Evolutionary conservation across 768 basidiomycete species (phyloP).

Genomic region (Hysterangium stoloniferum): DNA sequence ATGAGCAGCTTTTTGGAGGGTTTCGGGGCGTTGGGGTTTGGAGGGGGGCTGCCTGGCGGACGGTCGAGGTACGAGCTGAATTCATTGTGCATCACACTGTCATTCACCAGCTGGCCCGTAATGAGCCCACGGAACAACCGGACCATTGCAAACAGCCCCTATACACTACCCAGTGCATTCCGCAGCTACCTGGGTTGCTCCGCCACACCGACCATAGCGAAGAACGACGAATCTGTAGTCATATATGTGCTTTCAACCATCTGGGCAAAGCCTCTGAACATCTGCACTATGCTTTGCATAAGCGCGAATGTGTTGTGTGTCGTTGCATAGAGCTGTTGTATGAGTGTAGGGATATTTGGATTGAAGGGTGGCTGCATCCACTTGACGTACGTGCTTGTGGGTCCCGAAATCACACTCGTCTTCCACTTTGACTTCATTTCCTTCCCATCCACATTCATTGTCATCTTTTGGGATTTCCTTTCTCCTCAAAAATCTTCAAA

Average conservation of each 20-base stretch:
- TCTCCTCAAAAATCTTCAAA: too few relatives aligned
- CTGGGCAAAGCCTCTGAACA: slow-evolving; percentile 90
- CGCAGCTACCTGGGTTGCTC: slow-evolving; percentile 91
- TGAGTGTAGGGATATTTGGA: slow-evolving; percentile 55
- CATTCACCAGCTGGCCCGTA: slow-evolving; percentile 33
- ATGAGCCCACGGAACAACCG: slow-evolving; percentile 73
- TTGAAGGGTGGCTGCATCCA: slow-evolving; percentile 33
- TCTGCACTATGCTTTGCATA: slow-evolving; percentile 90
- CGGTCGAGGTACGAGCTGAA: slow-evolving; percentile 72
- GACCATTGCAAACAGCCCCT: slow-evolving; percentile 85
- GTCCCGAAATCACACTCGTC: too few relatives aligned
- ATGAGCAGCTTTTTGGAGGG: slow-evolving; percentile 85
- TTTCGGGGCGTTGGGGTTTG: slow-evolving; percentile 37
- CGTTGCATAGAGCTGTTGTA: slow-evolving; percentile 80
- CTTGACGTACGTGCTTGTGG: too few relatives aligned
- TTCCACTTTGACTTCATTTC: too few relatives aligned
- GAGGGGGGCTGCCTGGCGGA: slow-evolving; percentile 29
- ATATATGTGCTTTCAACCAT: slow-evolving; percentile 98
- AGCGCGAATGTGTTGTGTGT: slow-evolving; percentile 92
- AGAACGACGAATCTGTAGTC: slow-evolving; percentile 93
- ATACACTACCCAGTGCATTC: slow-evolving; percentile 87
- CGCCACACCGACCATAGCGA: slow-evolving; percentile 83
- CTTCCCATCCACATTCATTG: too few relatives aligned
- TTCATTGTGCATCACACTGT: slow-evolving; percentile 44
- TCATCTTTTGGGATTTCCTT: too few relatives aligned